phyloP scores from a whole-genome alignment of 495 filamentous ascomycete species.

The Friedmanniomyces endolithicus region DNA sequence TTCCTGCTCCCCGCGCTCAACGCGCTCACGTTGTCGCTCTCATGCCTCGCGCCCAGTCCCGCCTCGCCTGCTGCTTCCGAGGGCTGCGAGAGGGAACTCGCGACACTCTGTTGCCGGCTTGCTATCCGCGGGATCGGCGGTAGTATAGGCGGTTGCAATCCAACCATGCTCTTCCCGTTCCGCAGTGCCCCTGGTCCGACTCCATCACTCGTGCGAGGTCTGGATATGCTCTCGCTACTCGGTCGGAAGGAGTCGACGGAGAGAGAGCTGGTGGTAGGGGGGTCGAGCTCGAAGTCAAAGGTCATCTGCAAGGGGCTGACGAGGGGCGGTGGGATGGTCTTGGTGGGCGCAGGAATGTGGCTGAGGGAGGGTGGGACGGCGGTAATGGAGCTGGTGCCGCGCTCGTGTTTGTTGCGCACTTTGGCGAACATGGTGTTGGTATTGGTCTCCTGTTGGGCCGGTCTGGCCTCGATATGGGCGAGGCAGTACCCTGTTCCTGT shows the following conservation, averaged over 20 bases:
- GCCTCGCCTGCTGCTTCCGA: background rate
- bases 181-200: background rate
- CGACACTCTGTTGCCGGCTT: background rate
- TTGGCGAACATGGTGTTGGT: slow-evolving; percentile 1
- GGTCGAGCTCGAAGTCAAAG: slow-evolving; percentile 18
- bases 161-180: background rate
- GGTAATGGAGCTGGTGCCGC: background rate
- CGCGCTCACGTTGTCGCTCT: slow-evolving; percentile 8
- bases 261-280: background rate
- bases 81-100: background rate
- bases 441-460: background rate
- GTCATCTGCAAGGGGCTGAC: slow-evolving; percentile 19
- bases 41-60: background rate
- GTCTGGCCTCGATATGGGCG: background rate
- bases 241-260: background rate
- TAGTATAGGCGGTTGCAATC: slow-evolving; percentile 11
- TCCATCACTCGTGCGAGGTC: slow-evolving; percentile 16
- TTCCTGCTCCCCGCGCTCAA: slow-evolving; percentile 4
- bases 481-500: background rate
- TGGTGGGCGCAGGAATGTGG: background rate
- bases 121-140: slow-evolving; percentile 17
- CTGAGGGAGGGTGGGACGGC: background rate
- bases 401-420: slow-evolving; percentile 1
- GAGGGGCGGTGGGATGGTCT: background rate
- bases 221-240: background rate